Evolutionary conservation across 352 stramenopile species (phyloP).

Genomic region (Phytophthora sojae): DNA sequence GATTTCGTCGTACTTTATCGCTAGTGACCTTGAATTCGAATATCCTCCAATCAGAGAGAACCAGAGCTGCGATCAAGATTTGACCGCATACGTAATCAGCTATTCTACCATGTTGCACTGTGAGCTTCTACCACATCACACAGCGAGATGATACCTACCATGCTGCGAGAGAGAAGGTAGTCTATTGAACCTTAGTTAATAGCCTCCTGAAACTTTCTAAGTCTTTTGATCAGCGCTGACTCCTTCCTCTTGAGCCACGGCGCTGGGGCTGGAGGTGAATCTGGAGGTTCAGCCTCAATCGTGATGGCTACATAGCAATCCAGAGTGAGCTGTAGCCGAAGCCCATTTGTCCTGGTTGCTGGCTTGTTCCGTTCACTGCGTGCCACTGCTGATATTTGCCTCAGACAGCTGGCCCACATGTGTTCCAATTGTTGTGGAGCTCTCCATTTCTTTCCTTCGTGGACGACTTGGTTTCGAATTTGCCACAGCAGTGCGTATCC

Average conservation of each 20-base stretch:
- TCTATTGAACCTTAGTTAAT: slow-evolving; percentile 1
- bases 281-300: too few relatives aligned
- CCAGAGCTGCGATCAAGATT: too few relatives aligned
- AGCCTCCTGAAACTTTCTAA: neutral
- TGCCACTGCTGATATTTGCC: neutral
- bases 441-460: neutral
- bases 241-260: too few relatives aligned
- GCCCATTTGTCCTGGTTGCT: neutral
- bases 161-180: neutral
- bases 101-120: too few relatives aligned
- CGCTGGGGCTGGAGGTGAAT: too few relatives aligned
- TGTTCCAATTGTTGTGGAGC: neutral
- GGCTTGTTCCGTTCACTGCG: neutral
- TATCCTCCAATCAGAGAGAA: too few relatives aligned
- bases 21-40: too few relatives aligned
- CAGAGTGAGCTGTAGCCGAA: neutral
- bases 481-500: neutral
- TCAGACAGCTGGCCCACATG: neutral
- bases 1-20: too few relatives aligned
- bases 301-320: too few relatives aligned
- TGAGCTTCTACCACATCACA: too few relatives aligned
- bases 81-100: too few relatives aligned
- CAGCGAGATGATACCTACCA: too few relatives aligned
- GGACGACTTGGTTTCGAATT: neutral
- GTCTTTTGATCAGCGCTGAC: neutral